A percentile compares a stretch with the other conserved stretches of the same genome.
Conservation (phyloP, 768 basidiomycete species). For the Tricholoma terreum region DNA sequence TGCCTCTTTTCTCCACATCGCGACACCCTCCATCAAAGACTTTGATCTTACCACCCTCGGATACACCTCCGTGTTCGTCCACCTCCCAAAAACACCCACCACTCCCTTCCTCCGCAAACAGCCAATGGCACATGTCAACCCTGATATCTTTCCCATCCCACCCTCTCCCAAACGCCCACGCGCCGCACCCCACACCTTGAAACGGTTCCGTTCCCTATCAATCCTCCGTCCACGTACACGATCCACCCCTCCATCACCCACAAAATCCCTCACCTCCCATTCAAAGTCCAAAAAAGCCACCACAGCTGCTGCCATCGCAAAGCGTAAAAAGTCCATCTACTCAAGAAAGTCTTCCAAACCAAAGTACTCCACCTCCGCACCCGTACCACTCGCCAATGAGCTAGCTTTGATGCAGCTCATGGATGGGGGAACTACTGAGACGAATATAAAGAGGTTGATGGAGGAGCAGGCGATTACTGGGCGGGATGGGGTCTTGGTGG, state of each 20-base stretch:
- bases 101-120: too few relatives aligned
- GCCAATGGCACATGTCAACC: slow-evolving; percentile 5
- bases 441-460: slow-evolving; percentile 53
- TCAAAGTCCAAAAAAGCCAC: slow-evolving; percentile 4
- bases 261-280: slow-evolving; percentile 19
- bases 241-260: slow-evolving; percentile 18
- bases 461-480: slow-evolving; percentile 44
- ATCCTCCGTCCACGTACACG: slow-evolving; percentile 40
- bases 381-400: slow-evolving; percentile 60
- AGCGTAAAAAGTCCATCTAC: slow-evolving; percentile 51
- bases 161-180: slow-evolving; percentile 16
- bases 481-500: slow-evolving; percentile 23
- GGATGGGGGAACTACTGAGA: slow-evolving; percentile 60
- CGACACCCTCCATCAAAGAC: slow-evolving; percentile 39
- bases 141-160: slow-evolving; percentile 17
- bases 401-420: slow-evolving; percentile 67
- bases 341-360: slow-evolving; percentile 27
- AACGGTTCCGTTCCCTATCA: slow-evolving; percentile 51
- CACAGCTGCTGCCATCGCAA: slow-evolving; percentile 29
- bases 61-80: slow-evolving; percentile 65
- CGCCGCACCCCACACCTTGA: slow-evolving; percentile 32
- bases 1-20: slow-evolving; percentile 40
- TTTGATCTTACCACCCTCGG: slow-evolving; percentile 58
- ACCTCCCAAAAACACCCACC: slow-evolving; percentile 49
- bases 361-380: slow-evolving; percentile 21